Base-by-base conservation (phyloP, 1,139 yeast genomes). In the Yamadazyma jaroonii region DNA sequence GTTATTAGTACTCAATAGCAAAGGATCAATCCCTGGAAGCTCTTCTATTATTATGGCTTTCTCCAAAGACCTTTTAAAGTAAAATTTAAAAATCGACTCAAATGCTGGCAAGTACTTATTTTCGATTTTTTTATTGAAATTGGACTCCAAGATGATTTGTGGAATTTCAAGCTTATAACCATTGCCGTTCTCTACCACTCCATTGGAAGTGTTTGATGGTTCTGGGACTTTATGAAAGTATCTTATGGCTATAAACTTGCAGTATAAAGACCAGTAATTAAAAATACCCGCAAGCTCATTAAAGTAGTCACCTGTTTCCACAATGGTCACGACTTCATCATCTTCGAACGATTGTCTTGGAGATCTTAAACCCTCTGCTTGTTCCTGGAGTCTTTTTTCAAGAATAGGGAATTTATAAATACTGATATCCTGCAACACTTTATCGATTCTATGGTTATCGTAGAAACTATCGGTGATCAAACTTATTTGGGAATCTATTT, bases 401-500 rank as follows among this genome's bases (percentile, higher is more conserved):
- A 54, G 40, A 1, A 63, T 49, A 1, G 81, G 81, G 56, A 81
- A 88, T 9, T 70, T 67, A 50, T 85, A 84, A 13, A 68, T 54
- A 24, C 68, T 62, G 31, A 87, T 72, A 32, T 83, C 88, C 38
- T 72, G 72, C 17, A 84, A 52, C 10, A 74, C 56, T 45, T 77
- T 71, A 27, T 73, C 79, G 9, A 88, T 56, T 29, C 84, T 69
- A 44, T 87, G 74, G 34, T 77, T 73, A 48, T 87, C 96, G 67
- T 82, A 79, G 54, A 88, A 88, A 0, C 95, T 87, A 56, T 92
- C 97, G 39, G 87, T 71, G 9, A 92, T 84, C 34, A 92, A 66
- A 0, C 95, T 95, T 17, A 94, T 84, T 54, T 92, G 98, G 10
- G 90, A 73, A 54, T 92, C 98, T 14, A 95, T 84, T 54, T 92